These are phyloP conservation scores for Fusarium sp. DNA, from an alignment of 2,329 filamentous ascomycete species.

Conservation along the genomic window DNA sequence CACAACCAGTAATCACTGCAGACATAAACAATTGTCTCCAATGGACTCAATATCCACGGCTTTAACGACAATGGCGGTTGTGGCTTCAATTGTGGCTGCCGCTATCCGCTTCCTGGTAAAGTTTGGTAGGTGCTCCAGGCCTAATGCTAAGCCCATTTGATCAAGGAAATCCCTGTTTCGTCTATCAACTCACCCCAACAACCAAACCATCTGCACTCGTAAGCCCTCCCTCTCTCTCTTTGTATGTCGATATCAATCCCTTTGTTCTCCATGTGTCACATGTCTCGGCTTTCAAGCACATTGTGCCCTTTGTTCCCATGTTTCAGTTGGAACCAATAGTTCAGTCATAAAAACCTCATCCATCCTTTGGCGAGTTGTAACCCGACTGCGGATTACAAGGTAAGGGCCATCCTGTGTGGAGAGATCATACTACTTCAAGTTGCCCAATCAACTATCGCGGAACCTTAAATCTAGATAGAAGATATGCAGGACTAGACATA, in stretches of 20 bases:
- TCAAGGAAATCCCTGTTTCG: conserved; percentile 4
- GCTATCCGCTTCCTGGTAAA: conserved; percentile 23
- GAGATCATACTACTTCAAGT: conserved; percentile 23
- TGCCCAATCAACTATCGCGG: conserved; percentile 37
- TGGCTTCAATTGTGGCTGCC: conserved; percentile 29
- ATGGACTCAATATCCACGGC: background rate
- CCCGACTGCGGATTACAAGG: conserved; percentile 5
- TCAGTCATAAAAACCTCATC: background rate
- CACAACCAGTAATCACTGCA: background rate
- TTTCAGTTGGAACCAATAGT: background rate
- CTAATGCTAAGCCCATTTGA: background rate
- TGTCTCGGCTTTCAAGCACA: background rate
- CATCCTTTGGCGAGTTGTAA: background rate
- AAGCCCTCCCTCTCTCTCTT: background rate
- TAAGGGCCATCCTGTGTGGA: background rate
- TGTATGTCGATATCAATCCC: background rate
- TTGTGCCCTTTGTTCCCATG: conserved; percentile 12
- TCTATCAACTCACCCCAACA: conserved; percentile 27
- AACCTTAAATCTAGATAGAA: background rate
- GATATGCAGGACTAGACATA: background rate
- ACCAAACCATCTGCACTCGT: conserved; percentile 4
- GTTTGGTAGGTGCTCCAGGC: background rate
- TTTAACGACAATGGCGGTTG: conserved; percentile 21
- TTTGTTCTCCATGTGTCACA: background rate
- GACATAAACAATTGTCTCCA: background rate